Conservation (phyloP, 176 grass and related monocot species). For the Triticum urartu region DNA sequence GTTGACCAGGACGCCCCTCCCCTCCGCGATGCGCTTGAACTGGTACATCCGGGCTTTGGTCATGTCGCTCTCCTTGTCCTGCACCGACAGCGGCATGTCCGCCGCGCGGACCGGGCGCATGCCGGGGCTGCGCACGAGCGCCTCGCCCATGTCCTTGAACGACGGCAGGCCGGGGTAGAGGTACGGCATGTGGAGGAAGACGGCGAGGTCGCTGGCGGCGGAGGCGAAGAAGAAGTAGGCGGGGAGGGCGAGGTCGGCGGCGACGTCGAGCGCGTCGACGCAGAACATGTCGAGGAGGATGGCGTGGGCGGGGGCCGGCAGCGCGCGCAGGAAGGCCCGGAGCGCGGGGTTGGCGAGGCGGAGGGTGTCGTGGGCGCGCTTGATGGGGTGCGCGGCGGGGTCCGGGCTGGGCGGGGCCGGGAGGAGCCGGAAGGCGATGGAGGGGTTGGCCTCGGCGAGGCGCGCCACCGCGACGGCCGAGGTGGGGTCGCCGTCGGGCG, state of each 20-base stretch:
- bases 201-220: constrained; percentile 16
- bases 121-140: constrained; percentile 28
- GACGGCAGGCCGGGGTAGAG: not conserved
- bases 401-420: constrained; percentile 1
- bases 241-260: constrained; percentile 29
- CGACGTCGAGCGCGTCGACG: constrained; percentile 38
- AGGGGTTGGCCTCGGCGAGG: constrained; percentile 13
- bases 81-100: not conserved
- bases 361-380: not conserved
- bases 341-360: constrained; percentile 14
- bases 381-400: not conserved
- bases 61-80: not conserved
- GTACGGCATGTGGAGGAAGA: constrained; percentile 18
- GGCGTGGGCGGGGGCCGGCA: not conserved
- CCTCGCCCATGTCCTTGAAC: constrained; percentile 29
- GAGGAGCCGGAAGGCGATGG: constrained; percentile 28
- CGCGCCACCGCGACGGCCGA: not conserved
- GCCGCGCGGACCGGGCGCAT: constrained; percentile 9
- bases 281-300: constrained; percentile 50
- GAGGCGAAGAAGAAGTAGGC: constrained; percentile 38
- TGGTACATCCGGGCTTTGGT: not conserved
- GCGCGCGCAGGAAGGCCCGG: not conserved
- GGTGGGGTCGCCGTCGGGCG: not conserved
- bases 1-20: not conserved
- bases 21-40: not conserved